Percentiles rank a stretch among this genome's conserved stretches.
Conservation (phyloP, 1,284 basidiomycete species). For the Trichosporon faecale region DNA sequence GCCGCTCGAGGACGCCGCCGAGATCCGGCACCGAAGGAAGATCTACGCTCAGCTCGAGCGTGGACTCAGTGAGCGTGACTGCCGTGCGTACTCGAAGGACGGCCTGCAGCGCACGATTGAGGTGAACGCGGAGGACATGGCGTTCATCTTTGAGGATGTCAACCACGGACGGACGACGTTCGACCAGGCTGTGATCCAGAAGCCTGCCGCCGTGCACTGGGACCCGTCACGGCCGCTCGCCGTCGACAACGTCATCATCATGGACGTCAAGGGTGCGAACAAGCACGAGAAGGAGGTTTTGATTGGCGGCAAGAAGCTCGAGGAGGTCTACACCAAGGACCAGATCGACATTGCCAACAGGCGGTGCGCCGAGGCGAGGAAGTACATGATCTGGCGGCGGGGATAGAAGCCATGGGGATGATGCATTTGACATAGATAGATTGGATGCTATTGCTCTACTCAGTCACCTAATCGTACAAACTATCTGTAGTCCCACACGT, state of each 20-base stretch:
- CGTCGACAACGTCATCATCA: constrained; percentile 74
- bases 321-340: constrained; percentile 65
- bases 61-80: constrained; percentile 68
- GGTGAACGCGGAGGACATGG: constrained; percentile 75
- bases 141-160: constrained; percentile 81
- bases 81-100: constrained; percentile 44
- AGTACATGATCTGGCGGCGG: constrained; percentile 41
- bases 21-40: constrained; percentile 78
- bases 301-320: constrained; percentile 52
- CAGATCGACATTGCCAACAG: constrained; percentile 58
- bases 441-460: constrained; percentile 6
- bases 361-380: constrained; percentile 57
- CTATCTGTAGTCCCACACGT: constrained; percentile 39
- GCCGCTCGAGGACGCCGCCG: constrained; percentile 73
- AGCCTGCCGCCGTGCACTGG: constrained; percentile 64
- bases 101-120: constrained; percentile 25
- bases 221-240: constrained; percentile 62
- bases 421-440: neutral
- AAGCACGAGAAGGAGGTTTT: constrained; percentile 62
- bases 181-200: constrained; percentile 65
- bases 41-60: constrained; percentile 76
- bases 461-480: neutral
- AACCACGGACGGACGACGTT: constrained; percentile 73
- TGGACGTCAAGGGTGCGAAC: constrained; percentile 70
- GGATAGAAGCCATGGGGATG: constrained; percentile 20